Evolutionary conservation across 371 early-diverging fungal genomes (phyloP), one percentile per base, ranked within the genome.

Genomic region (Apophysomyces elegans): DNA sequence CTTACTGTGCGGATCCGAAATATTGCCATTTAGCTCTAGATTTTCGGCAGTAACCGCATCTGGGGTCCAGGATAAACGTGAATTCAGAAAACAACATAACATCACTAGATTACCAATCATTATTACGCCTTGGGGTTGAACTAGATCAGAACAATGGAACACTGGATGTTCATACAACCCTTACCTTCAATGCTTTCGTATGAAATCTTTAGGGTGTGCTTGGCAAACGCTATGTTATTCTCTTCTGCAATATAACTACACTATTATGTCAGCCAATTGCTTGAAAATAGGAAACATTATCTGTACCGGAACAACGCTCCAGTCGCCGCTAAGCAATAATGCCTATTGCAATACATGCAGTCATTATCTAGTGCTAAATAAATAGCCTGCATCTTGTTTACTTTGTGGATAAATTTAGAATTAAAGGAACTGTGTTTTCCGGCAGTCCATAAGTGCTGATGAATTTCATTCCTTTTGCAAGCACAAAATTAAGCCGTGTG

Each of bases 11-110:
- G 39, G 61, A 18, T 74, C 70, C 32, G 71, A 61, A 36, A 68
- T 77, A 9, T 84, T 90, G 41, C 68, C 37, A 0, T 88, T 81
- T 14, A 93, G 83, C 66, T 93, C 94, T 57, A 93, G 67, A 58
- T 88, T 88, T 32, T 83, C 70, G 11, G 87, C 81, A 3, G 87
- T 75, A 37, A 86, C 69, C 66, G 76, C 65, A 63, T 88, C 89
- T 79, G 32, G 32, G 26, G 32, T 26, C 32, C 32, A 43, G 58
- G 37, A n/a, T 7, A 62, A 56, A 63, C 38, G 21, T 60, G 9
- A 60, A 41, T n/a, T 0, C 35, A 41, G 4, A 69, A 60, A 50
- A n/a, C 46, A 14, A 21, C n/a, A 18, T 1, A 47, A n/a, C 16
- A 13, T n/a, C 47, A 16, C 16, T 18, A 47, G 18, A 18, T 7